Conservation (phyloP, 345 rosid species). For the Psidium guajava region DNA sequence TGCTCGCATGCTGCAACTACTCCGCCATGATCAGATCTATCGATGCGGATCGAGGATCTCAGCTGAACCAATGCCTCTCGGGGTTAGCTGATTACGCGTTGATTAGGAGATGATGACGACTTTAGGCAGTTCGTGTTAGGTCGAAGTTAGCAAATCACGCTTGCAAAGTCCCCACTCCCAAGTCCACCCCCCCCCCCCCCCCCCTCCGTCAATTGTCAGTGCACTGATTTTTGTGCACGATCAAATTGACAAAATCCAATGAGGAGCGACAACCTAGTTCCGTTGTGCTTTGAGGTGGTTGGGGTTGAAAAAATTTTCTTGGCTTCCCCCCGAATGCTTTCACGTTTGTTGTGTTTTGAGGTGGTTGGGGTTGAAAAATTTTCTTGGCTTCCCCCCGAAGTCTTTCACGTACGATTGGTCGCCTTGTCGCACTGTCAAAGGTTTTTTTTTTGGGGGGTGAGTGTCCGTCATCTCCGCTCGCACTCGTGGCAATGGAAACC, state of each 20-base stretch:
- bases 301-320: background rate
- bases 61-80: background rate
- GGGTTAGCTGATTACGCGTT: background rate
- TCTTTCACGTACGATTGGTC: background rate
- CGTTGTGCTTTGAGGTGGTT: background rate
- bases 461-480: background rate
- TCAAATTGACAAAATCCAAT: background rate
- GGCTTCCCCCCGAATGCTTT: background rate
- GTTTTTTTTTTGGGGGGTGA: background rate
- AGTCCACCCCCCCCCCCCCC: too few relatives aligned
- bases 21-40: background rate
- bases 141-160: background rate
- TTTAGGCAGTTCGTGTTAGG: conserved; percentile 4
- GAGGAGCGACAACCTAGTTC: background rate
- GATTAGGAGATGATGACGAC: background rate
- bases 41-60: background rate
- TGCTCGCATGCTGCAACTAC: background rate
- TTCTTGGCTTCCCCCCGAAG: too few relatives aligned
- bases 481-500: background rate
- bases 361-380: too few relatives aligned
- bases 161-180: background rate
- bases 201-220: background rate
- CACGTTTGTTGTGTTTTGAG: too few relatives aligned
- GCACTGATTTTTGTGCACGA: background rate
- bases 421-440: background rate